Evolutionary conservation across 2,329 filamentous ascomycete genomes (phyloP).

Genomic region (Cyphellophora attinorum): DNA sequence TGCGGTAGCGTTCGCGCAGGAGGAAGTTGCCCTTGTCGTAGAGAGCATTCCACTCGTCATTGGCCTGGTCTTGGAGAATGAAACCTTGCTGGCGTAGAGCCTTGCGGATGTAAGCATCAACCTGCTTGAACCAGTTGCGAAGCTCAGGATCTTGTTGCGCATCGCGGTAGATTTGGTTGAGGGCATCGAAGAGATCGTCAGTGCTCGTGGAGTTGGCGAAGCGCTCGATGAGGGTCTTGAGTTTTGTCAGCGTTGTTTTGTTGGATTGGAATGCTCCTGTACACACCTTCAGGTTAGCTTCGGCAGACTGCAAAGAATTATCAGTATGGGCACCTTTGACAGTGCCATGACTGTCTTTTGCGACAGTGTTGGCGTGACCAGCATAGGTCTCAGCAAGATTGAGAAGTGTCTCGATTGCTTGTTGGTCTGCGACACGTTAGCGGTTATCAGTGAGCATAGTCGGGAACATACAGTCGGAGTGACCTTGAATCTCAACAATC

Average conservation of each 20-base stretch:
- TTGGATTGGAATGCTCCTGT: conserved; percentile 28
- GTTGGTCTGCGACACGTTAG: conserved; percentile 48
- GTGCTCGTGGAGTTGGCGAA: conserved; percentile 91
- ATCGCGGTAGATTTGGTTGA: conserved; percentile 77
- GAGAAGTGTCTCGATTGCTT: conserved; percentile 82
- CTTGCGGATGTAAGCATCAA: conserved; percentile 70
- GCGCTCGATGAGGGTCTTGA: conserved; percentile 75
- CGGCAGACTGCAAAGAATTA: conserved; percentile 57
- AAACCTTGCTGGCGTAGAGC: conserved; percentile 85
- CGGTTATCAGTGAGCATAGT: conserved; percentile 5
- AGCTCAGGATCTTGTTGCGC: conserved; percentile 81
- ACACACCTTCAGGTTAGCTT: conserved; percentile 65
- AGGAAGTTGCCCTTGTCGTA: conserved; percentile 81
- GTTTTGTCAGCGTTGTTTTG: conserved; percentile 39
- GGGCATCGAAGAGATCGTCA: conserved; percentile 73
- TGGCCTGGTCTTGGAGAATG: conserved; percentile 73
- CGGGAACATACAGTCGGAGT: conserved; percentile 62
- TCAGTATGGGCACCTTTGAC: conserved; percentile 63
- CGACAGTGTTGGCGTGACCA: conserved; percentile 58
- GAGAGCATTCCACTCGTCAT: conserved; percentile 70
- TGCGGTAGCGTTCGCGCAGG: conserved; percentile 77
- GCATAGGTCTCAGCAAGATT: conserved; percentile 76
- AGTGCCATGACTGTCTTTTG: conserved; percentile 55
- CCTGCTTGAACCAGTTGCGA: conserved; percentile 74
- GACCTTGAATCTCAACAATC: conserved; percentile 90